phyloP scores from a whole-genome alignment of 164 flowering plant species.

The Protea cynaroides region DNA sequence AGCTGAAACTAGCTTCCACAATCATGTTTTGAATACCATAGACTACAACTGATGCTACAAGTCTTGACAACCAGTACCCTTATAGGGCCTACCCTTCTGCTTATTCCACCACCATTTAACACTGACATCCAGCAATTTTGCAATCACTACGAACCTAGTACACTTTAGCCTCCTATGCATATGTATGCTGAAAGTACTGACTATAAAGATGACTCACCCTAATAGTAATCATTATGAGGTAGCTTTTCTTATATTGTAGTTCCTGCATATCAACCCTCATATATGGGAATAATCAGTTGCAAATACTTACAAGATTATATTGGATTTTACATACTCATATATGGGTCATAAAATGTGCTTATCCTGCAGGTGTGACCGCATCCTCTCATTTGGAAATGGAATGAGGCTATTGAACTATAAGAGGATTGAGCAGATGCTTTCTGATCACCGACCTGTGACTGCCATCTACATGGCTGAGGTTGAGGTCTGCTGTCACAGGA shows the following conservation, averaged over 20 bases:
- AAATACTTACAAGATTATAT: background rate
- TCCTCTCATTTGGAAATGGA: slow-evolving; percentile 83
- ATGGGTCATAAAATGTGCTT: background rate
- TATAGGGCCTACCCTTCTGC: no score
- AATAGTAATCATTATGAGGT: no score
- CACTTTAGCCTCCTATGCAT: no score
- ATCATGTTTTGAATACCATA: no score
- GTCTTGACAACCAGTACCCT: no score
- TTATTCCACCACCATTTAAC: no score
- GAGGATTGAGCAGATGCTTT: slow-evolving; percentile 62
- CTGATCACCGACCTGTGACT: slow-evolving; percentile 95
- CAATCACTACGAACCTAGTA: no score
- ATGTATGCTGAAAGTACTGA: no score
- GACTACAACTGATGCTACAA: no score
- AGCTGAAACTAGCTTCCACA: no score
- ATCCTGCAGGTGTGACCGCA: slow-evolving; percentile 84
- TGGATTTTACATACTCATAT: background rate
- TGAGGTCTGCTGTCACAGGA: slow-evolving; percentile 65
- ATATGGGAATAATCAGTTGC: background rate
- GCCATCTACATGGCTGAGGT: slow-evolving; percentile 74
- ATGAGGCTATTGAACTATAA: slow-evolving; percentile 56
- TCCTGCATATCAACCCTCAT: background rate
- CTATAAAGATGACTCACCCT: no score
- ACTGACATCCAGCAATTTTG: no score
- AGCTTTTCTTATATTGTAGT: background rate